A percentile compares a stretch with the other conserved stretches of the same genome.
These are phyloP conservation scores for Harringtonia aguacate DNA, from an alignment of 2,329 filamentous ascomycete genomes.

Conservation along the genomic window DNA sequence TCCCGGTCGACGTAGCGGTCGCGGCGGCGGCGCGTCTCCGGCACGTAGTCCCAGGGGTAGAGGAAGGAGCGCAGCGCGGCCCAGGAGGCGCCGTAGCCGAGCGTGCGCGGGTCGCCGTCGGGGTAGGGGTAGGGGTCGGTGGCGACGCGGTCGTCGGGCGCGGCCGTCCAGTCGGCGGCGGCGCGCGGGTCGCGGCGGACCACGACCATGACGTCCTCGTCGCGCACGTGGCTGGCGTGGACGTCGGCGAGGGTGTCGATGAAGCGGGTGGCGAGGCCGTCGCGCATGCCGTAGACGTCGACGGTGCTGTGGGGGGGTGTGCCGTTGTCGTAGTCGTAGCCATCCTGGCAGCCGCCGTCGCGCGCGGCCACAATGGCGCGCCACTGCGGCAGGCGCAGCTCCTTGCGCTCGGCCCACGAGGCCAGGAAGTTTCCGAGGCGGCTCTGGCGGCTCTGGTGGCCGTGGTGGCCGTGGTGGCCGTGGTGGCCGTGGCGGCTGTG, in stretches of 20 bases:
- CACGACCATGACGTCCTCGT: slow-evolving; percentile 12
- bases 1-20: slow-evolving; percentile 12
- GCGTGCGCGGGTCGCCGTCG: slow-evolving; percentile 9
- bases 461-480: neutral
- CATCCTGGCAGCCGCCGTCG: slow-evolving; percentile 1
- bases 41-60: slow-evolving; percentile 11
- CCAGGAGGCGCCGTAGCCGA: slow-evolving; percentile 12
- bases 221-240: slow-evolving; percentile 7
- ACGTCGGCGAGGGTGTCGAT: slow-evolving; percentile 11
- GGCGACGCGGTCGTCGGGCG: neutral
- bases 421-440: slow-evolving; percentile 7
- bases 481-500: neutral
- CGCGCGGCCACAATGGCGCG: slow-evolving; percentile 8
- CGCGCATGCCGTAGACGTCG: slow-evolving; percentile 50
- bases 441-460: neutral
- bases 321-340: neutral
- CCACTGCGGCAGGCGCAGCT: slow-evolving; percentile 12
- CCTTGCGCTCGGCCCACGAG: slow-evolving; percentile 6
- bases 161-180: neutral
- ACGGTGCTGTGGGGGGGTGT: slow-evolving; percentile 30
- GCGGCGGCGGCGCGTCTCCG: slow-evolving; percentile 6
- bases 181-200: slow-evolving; percentile 6
- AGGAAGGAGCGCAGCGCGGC: slow-evolving; percentile 11
- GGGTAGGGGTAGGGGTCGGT: slow-evolving; percentile 6
- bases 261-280: slow-evolving; percentile 26